Evolutionary conservation across 352 stramenopile species (phyloP), one percentile per base, ranked within the genome.

Genomic region (Phytophthora tentaculata): DNA sequence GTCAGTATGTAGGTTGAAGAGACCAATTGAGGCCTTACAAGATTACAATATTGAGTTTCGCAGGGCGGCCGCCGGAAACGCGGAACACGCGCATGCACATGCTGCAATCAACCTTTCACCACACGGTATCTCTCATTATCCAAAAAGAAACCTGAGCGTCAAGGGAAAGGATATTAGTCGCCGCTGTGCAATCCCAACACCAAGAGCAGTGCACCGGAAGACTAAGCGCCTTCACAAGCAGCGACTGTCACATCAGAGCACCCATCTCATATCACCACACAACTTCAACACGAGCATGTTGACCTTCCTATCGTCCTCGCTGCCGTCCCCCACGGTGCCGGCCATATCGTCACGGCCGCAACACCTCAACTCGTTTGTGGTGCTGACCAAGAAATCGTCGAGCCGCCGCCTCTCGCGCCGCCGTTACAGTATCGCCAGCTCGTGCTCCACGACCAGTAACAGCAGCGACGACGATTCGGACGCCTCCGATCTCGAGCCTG

Each of bases 381-480:
- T 83, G 56, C 64, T 83, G 5, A 73, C 69, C 19, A 72, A 68
- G 61, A 79, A 80, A 43, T 10, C 55, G 47, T 76, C 64, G 22
- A 61, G 5, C 41, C 63, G 57, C 59, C 69, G 63, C 10, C 71
- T 80, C 6, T 48, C 69, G 43, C 70, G 73, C 47, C 77, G 71
- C 32, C 61, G 62, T 19, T 65, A 67, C 49, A 82, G 77, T 63
- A 72, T 62, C 45, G 54, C 55, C 29, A 79, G 67, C 55, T 75
- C 65, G 17, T 80, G 68, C 56, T 82, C 73, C 58, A 76, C 76
- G 0, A 53, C 63, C 26, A 79, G 72, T 50, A 83, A 71, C 64
- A 73, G 50, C 48, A 83, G 76, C 39, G 73, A 77, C 52, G 77
- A 76, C 50, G 76, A 87, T 32, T 74, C 49, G 61, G 68, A 81